These are phyloP conservation scores for Ormosia emarginata DNA, from an alignment of 306 rosid species.

Conservation along the genomic window DNA sequence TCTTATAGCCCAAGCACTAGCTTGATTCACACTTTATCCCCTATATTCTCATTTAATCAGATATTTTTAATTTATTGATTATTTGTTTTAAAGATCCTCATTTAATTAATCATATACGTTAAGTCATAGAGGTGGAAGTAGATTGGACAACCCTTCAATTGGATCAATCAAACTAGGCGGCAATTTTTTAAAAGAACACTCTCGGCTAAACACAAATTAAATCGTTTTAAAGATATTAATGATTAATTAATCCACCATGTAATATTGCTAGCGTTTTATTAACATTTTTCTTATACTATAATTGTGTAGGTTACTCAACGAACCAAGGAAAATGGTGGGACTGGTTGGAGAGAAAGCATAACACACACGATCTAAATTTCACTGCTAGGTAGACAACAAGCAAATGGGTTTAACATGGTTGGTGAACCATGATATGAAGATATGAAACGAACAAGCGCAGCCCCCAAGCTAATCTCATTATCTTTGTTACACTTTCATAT, in stretches of 20 bases:
- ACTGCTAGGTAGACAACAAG: conserved; percentile 24
- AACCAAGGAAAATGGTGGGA: conserved; percentile 24
- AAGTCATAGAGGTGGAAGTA: neutral
- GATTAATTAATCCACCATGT: neutral
- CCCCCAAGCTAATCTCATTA: neutral
- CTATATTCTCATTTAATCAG: neutral
- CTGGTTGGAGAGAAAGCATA: conserved; percentile 21
- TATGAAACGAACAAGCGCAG: neutral
- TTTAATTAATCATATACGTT: conserved; percentile 2
- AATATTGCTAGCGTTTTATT: neutral
- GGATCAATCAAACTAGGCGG: neutral
- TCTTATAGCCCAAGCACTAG: neutral
- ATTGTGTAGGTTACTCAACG: neutral
- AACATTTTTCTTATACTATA: neutral
- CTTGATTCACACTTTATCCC: neutral
- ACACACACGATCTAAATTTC: conserved; percentile 29
- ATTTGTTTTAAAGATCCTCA: neutral
- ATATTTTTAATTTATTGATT: neutral
- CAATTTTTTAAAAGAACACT: neutral
- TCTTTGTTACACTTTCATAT: conserved; percentile 26
- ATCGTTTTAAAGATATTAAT: neutral
- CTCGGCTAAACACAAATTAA: neutral
- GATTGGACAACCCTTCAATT: neutral
- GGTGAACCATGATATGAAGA: conserved; percentile 29
- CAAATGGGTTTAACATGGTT: conserved; percentile 23